Evolutionary conservation across 805 yeast species (phyloP), one percentile per base, ranked within the genome.

Genomic region (Komagataella kurtzmanii): DNA sequence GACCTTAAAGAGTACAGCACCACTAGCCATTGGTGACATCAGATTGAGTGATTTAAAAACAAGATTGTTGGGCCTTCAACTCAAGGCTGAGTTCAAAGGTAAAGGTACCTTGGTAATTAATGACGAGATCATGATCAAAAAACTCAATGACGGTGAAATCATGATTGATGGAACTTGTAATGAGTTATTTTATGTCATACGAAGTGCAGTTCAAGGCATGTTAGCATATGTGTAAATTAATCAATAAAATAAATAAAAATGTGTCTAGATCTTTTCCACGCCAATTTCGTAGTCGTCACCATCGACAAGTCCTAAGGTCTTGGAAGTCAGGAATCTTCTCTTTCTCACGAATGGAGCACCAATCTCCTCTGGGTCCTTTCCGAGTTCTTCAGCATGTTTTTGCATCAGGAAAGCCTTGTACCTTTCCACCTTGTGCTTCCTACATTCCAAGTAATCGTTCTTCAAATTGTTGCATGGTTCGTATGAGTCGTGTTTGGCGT

Each of bases 81-180:
- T 85, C 59, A 72, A 70, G 50, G 97, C 95, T 0, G 97, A 90
- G 61, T 88, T 91, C 64, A 81, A 85, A 64, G 95, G 97, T 51
- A 97, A 89, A 64, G 98, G 98, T 63, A 81, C 89, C 0, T 69
- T 93, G 45, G 95, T 90, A 12, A 85, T 95, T 47, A 90, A 90
- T 60, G 85, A 84, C 52, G 71, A 71, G 50, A 77, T 93, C 17
- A 83, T 87, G 1, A 80, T 93, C 7, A 71, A 88, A 51, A 91
- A 91, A 62, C 73, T 85, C 2, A 83, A 77, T 46, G 88, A 88
- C 49, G 95, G 97, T 47, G 84, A 84, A 59, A 76, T 91, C n/a
- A 69, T 84, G 3, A 81, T 93, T 12, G 96, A 91, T 58, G 98
- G 99, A 1, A 74, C 76, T 6, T 78, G 85, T 2, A 81, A 89